Evolutionary conservation across 768 basidiomycete genomes (phyloP).

Genomic region (Rhodotorula babjevae): DNA sequence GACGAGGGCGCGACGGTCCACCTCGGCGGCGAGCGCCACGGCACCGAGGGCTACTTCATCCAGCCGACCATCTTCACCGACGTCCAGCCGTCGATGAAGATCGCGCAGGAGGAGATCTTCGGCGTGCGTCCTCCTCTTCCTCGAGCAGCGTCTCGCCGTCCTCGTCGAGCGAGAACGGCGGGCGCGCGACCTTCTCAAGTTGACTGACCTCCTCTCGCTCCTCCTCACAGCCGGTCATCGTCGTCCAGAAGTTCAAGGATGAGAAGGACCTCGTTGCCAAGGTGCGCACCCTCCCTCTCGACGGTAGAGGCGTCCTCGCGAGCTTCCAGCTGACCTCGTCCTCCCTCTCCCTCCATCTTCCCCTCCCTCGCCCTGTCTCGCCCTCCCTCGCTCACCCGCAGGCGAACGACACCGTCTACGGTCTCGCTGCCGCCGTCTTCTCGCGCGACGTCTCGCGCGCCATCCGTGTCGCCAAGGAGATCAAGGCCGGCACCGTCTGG

Average conservation of each 20-base stretch:
- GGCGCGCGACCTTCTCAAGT: not conserved
- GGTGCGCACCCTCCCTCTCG: not conserved
- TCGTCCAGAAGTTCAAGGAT: conserved; percentile 63
- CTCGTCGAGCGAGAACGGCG: accelerated
- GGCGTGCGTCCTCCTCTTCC: conserved; percentile 40
- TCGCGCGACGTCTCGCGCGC: conserved; percentile 71
- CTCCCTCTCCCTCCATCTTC: too few relatives aligned
- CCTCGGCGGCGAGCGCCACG: conserved; percentile 60
- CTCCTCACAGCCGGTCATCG: conserved; percentile 57
- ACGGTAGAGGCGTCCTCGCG: too few relatives aligned
- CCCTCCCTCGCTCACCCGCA: not conserved
- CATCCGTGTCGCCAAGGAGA: conserved; percentile 62
- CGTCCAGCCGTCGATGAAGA: conserved; percentile 64
- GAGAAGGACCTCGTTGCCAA: conserved; percentile 3
- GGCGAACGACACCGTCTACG: conserved; percentile 51
- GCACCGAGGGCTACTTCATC: conserved; percentile 62
- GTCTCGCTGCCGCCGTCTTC: conserved; percentile 57
- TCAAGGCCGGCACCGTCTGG: conserved; percentile 62
- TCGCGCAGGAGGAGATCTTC: conserved; percentile 54
- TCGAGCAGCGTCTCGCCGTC: not conserved
- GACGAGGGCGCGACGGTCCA: conserved; percentile 64
- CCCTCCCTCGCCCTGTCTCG: not conserved
- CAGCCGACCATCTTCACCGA: conserved; percentile 56
- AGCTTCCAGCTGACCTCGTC: too few relatives aligned
- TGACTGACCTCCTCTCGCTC: not conserved